A percentile compares a stretch with the other conserved stretches of the same genome.
These are phyloP conservation scores for Macrophomina tecta DNA, from an alignment of 2,329 filamentous ascomycete genomes.

Conservation along the genomic window DNA sequence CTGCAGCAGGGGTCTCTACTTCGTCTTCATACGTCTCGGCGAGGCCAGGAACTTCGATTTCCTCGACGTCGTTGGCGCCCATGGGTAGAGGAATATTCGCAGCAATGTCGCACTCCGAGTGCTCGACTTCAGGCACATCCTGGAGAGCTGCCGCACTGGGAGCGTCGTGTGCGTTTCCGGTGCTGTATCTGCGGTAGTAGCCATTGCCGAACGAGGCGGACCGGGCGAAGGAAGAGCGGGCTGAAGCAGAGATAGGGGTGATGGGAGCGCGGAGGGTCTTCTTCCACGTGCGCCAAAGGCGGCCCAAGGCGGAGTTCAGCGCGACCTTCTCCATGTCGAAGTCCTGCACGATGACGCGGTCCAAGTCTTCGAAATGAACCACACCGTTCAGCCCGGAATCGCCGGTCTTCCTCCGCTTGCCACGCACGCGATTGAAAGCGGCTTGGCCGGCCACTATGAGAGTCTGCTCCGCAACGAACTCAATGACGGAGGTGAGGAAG, in stretches of 20 bases:
- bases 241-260: conserved; percentile 35
- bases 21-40: conserved; percentile 59
- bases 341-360: conserved; percentile 83
- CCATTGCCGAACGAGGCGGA: background rate
- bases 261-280: conserved; percentile 69
- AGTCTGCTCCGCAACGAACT: conserved; percentile 91
- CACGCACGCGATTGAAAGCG: conserved; percentile 68
- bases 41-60: conserved; percentile 80
- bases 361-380: conserved; percentile 59
- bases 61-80: conserved; percentile 71
- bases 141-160: conserved; percentile 22
- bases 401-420: conserved; percentile 46
- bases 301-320: conserved; percentile 83
- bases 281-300: conserved; percentile 94
- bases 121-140: conserved; percentile 48
- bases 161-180: conserved; percentile 24
- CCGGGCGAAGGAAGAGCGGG: conserved; percentile 1
- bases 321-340: conserved; percentile 92
- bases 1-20: conserved; percentile 34
- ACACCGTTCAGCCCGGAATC: conserved; percentile 25
- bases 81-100: conserved; percentile 73
- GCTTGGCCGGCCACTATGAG: conserved; percentile 87
- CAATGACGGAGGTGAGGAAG: conserved; percentile 91
- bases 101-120: conserved; percentile 55
- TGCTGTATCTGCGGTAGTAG: conserved; percentile 21